Conservation (phyloP, 306 rosid genomes). For the Dicorynia guianensis region DNA sequence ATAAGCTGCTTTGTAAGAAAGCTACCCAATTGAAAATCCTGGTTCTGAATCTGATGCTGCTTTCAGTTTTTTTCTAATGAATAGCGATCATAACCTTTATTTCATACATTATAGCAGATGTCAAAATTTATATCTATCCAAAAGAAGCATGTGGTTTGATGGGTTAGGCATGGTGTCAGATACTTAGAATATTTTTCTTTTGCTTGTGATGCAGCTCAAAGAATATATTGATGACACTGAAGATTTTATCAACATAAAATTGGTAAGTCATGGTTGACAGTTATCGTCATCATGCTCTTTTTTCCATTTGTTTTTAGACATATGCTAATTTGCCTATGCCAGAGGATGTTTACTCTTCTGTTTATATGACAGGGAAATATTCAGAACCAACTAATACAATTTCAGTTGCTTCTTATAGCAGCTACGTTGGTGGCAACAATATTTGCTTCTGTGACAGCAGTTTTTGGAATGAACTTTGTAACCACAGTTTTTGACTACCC, state of each 20-base stretch:
- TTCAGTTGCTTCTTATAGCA: conserved; percentile 90
- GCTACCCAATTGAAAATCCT: conserved; percentile 13
- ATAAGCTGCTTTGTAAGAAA: conserved; percentile 20
- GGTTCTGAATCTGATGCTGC: neutral
- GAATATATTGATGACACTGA: conserved; percentile 98
- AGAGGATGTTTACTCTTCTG: conserved; percentile 2
- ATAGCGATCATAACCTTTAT: conserved; percentile 15
- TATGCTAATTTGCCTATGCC: conserved; percentile 24
- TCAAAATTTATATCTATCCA: neutral
- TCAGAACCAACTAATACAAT: conserved; percentile 92
- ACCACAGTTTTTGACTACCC: conserved; percentile 62
- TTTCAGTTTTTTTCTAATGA: conserved; percentile 16
- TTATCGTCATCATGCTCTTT: conserved; percentile 27
- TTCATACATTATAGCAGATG: neutral
- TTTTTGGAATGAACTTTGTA: conserved; percentile 88
- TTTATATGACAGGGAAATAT: conserved; percentile 78
- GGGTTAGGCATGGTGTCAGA: conserved; percentile 10
- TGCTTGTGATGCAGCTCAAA: conserved; percentile 74
- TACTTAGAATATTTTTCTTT: conserved; percentile 39
- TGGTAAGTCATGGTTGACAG: conserved; percentile 65
- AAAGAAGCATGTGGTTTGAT: conserved; percentile 28
- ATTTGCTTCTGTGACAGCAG: conserved; percentile 81
- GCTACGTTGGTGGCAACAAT: conserved; percentile 82
- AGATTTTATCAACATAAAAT: conserved; percentile 95
- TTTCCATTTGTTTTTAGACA: conserved; percentile 28